phyloP scores from a whole-genome alignment of 2,329 filamentous ascomycete species.

The Beauveria sp. region DNA sequence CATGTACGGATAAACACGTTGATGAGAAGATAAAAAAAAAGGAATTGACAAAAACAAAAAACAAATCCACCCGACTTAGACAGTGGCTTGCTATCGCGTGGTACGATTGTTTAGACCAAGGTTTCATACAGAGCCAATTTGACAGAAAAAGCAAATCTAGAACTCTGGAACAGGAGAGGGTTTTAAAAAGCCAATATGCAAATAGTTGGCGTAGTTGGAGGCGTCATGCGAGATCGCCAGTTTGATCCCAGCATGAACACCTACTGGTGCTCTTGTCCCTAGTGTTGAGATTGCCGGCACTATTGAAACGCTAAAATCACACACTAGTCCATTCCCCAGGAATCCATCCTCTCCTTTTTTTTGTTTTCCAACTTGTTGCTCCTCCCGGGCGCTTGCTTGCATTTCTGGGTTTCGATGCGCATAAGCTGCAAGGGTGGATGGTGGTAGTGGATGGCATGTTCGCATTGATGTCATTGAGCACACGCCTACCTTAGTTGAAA shows the following conservation, averaged over 20 bases:
- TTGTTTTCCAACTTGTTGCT: background rate
- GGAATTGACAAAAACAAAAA: background rate
- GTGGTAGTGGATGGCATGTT: background rate
- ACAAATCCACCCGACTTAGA: background rate
- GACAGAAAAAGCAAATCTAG: background rate
- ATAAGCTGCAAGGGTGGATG: background rate
- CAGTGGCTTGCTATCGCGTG: background rate
- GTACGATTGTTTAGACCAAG: background rate
- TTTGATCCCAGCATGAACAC: background rate
- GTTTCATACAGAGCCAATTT: background rate
- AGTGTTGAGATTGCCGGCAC: background rate
- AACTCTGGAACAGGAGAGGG: conserved; percentile 1
- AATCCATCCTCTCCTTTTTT: background rate
- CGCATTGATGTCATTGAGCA: conserved; percentile 7
- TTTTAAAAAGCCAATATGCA: background rate
- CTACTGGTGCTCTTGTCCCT: background rate
- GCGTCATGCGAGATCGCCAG: conserved; percentile 5
- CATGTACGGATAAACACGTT: no score
- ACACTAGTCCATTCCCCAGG: background rate
- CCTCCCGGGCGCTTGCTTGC: background rate
- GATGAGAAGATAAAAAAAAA: background rate
- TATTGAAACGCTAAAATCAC: conserved; percentile 6
- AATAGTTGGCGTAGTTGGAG: background rate
- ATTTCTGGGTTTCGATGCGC: background rate
- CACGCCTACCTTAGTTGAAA: background rate